Evolutionary conservation across 2,329 filamentous ascomycete genomes (phyloP).

Genomic region (Pestalotiopsis sp.): DNA sequence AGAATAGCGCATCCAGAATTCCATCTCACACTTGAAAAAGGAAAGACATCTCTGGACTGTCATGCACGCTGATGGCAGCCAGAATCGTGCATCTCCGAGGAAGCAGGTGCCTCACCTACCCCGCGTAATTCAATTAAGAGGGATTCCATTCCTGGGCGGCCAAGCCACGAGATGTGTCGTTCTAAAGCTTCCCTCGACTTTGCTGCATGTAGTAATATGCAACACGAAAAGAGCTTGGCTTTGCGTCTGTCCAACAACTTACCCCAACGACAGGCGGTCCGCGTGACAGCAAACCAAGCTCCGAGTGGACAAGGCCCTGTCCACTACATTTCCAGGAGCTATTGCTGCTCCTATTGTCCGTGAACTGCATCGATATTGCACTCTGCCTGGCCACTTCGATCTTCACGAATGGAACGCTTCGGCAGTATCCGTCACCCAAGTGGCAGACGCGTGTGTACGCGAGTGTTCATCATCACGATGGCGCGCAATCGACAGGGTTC

Average conservation of each 20-base stretch:
- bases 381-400: background rate
- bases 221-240: background rate
- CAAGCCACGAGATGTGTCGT: background rate
- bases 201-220: background rate
- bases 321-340: background rate
- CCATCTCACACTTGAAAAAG: background rate
- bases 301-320: background rate
- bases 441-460: background rate
- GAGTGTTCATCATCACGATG: background rate
- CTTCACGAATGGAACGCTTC: background rate
- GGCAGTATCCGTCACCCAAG: background rate
- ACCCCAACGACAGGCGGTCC: background rate
- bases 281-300: background rate
- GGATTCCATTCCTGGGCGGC: background rate
- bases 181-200: background rate
- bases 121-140: slow-evolving; percentile 5
- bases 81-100: slow-evolving; percentile 8
- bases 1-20: background rate
- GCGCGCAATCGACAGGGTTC: background rate
- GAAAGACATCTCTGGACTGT: background rate
- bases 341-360: background rate
- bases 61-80: slow-evolving; percentile 4
- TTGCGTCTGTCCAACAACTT: background rate
- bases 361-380: background rate
- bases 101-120: background rate